phyloP scores from a whole-genome alignment of 2,329 filamentous ascomycete genomes.

The Nothophaeocryptopus gaeumannii region DNA sequence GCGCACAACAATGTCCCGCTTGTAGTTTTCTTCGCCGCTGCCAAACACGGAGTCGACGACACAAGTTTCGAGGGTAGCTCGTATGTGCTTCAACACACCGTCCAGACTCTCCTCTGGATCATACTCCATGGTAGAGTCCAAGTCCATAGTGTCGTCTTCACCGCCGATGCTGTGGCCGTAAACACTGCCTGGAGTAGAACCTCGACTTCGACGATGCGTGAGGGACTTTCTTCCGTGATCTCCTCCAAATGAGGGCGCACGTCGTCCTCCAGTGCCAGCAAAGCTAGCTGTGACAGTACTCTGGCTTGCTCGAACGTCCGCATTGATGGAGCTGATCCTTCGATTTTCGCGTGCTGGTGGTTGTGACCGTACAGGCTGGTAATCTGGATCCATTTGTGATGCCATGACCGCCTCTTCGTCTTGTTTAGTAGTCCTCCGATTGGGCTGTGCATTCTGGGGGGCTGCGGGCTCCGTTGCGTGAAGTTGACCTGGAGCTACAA shows the following conservation, averaged over 20 bases:
- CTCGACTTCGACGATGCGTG: constrained; percentile 48
- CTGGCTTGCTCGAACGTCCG: constrained; percentile 46
- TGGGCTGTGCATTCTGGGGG: constrained; percentile 19
- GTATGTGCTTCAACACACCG: constrained; percentile 29
- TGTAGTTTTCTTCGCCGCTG: constrained; percentile 31
- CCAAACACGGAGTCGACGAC: constrained; percentile 34
- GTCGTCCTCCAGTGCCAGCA: constrained; percentile 56
- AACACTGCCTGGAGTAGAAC: constrained; percentile 54
- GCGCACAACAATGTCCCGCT: constrained; percentile 35
- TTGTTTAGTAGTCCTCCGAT: constrained; percentile 30
- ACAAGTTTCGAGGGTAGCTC: constrained; percentile 30
- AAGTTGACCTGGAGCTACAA: constrained; percentile 54
- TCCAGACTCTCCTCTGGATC: constrained; percentile 30
- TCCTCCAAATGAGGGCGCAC: constrained; percentile 69
- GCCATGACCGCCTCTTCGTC: constrained; percentile 48
- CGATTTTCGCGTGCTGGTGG: constrained; percentile 60
- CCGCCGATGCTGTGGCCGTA: constrained; percentile 34
- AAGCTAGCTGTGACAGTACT: constrained; percentile 44
- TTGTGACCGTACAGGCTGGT: constrained; percentile 43
- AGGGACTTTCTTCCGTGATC: constrained; percentile 64
- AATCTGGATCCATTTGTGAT: constrained; percentile 51
- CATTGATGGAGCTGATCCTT: constrained; percentile 83
- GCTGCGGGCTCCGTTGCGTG: constrained; percentile 21
- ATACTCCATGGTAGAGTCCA: constrained; percentile 30
- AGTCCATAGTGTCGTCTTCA: constrained; percentile 35